Evolutionary conservation across 495 filamentous ascomycete species (phyloP).

Genomic region (Stereocaulon alpinum): DNA sequence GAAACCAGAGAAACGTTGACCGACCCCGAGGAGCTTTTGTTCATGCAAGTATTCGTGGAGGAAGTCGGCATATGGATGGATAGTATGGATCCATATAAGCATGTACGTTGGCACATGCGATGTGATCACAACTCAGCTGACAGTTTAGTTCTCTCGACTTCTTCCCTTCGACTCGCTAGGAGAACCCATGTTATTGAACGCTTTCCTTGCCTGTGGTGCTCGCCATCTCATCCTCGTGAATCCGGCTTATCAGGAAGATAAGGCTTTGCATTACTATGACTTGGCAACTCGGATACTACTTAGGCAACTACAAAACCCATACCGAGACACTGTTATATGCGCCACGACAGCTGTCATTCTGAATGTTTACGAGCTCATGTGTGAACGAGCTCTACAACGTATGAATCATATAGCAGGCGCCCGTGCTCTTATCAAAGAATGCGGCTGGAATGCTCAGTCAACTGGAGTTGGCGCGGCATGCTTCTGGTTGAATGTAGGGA

Average conservation of each 20-base stretch:
- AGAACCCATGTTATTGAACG: slow-evolving; percentile 86
- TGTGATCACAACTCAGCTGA: slow-evolving; percentile 23
- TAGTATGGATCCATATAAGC: slow-evolving; percentile 73
- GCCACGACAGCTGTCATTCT: slow-evolving; percentile 83
- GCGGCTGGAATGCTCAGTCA: slow-evolving; percentile 75
- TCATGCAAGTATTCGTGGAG: slow-evolving; percentile 86
- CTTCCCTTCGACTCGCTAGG: slow-evolving; percentile 71
- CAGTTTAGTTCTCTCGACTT: slow-evolving; percentile 59
- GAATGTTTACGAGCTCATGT: slow-evolving; percentile 90
- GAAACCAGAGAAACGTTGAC: slow-evolving; percentile 46
- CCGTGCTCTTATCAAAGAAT: slow-evolving; percentile 81
- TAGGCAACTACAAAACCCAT: slow-evolving; percentile 63
- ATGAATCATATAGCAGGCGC: slow-evolving; percentile 86
- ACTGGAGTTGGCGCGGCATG: slow-evolving; percentile 76
- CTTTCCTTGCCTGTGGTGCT: slow-evolving; percentile 81
- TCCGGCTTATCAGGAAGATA: slow-evolving; percentile 60
- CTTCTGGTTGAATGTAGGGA: slow-evolving; percentile 88
- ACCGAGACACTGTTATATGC: slow-evolving; percentile 74
- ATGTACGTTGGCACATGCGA: slow-evolving; percentile 40
- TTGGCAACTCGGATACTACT: slow-evolving; percentile 66
- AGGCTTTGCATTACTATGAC: slow-evolving; percentile 72
- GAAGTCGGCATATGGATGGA: slow-evolving; percentile 95
- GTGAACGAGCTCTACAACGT: slow-evolving; percentile 56
- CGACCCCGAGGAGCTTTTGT: slow-evolving; percentile 63
- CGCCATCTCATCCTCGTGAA: slow-evolving; percentile 67